Base-by-base conservation (phyloP, 352 stramenopile genomes). In the Pythium plurisporium region DNA sequence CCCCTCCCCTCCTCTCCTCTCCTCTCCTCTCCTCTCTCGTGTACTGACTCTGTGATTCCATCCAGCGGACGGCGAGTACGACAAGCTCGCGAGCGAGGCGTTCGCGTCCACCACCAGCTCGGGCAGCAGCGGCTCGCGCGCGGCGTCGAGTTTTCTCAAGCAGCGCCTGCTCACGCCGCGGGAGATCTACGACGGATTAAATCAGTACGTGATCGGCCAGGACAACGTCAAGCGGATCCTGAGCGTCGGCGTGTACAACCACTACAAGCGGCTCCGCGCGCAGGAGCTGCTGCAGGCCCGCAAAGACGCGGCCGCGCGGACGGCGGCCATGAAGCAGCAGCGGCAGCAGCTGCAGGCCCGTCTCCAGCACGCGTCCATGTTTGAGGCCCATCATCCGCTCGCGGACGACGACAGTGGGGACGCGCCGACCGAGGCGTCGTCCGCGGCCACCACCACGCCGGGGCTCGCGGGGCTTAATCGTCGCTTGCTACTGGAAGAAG, bases 141-240 rank as follows among this genome's bases (percentile, higher is more conserved):
- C 54, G 3, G 29, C 26, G 9, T 8, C 52, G 10, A 66, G 31
- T 23, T 25, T 58, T 3, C 11, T 57, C 25, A 72, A 75, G 58
- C 69, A 86, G 46, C 77, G 59, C 4, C 70, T 91, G 37, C 54
- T 94, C 26, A 99, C 94, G 14, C 96, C 96, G 19, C 74, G 79
- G 8, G 78, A 98, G 73, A 97, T 99, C 69, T 97, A 94, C 62
- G 78, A 96, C 14, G 90, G 91, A 0, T 69, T 99, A 23, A 94
- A 99, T 69, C 86, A 98, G 72, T 98, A 98, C 63, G 96, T 99
- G 0, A 98, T 99, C 68, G 96, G 96, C 15, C 96, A 99, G 77
- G 80, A 96, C 15, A 91, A 96, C 54, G 96, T 98, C 29, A 99
- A 99, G 76, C 92, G 97, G 59, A 96, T 94, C 27, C 71, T 99